Evolutionary conservation across 345 rosid genomes (phyloP), one percentile per base, ranked within the genome.

Genomic region (Zanthoxylum bungeanum): DNA sequence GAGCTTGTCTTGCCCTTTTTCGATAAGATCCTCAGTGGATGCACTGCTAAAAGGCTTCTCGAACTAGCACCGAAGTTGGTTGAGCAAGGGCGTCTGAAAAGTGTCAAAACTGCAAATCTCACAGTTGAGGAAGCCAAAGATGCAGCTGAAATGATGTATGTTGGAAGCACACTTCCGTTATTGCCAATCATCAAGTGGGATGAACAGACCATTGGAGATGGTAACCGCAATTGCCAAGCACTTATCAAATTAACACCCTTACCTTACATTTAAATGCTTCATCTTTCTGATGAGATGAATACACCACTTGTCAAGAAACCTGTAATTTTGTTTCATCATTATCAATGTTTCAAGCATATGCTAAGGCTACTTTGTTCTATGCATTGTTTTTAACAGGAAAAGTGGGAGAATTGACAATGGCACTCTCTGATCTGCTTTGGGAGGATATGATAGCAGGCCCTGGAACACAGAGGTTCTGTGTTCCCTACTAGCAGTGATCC

Each of bases 1-100:
- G 87, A 85, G 76, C 81, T 89, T 62, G 69, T 89, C 42, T 57
- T 89, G 76, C 94, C 94, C 60, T 30, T 9, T 1, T 89, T 89
- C 42, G 89, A 87, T 64, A 89, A 87, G 70, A 87, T 89, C 72
- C 88, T 89, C 30, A 64, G 78, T 9, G 91, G 94, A 0, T 85
- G 94, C 84, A 87, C 91, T 7, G 94, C 94, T n/a, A 73, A 76
- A 65, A 85, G 91, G 79, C 90, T 89, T 64, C 88, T 89, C 61
- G 71, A 85, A 69, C 78, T 85, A 12, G 90, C 88, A 21, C 82
- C 85, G 0, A 89, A 81, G 78, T 71, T 89, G 76, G 81, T 85
- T 0, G 84, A 87, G 75, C 83, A 75, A 70, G 90, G 91, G 73
- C 60, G 42, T 24, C 68, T 89, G 67, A 87, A 78, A 53, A 56